Conservation (phyloP, 129 eudicot species). For the Artemisia argyi region DNA sequence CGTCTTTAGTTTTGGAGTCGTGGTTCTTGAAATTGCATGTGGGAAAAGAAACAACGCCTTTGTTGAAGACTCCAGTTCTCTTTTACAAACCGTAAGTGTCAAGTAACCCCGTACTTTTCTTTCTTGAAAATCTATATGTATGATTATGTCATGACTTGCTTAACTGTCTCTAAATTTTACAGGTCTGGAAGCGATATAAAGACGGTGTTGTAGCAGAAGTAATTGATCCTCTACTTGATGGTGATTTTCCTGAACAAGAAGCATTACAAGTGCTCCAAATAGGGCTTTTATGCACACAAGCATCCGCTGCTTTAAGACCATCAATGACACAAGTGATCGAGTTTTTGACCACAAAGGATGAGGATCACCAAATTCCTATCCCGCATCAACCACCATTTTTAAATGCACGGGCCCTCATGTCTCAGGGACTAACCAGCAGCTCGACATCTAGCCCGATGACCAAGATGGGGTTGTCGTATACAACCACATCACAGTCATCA, state of each 20-base stretch:
- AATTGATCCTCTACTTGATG: slow-evolving; percentile 51
- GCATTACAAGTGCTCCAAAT: slow-evolving; percentile 48
- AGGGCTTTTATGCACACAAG: slow-evolving; percentile 75
- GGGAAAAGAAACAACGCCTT: slow-evolving; percentile 63
- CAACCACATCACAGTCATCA: slow-evolving; percentile 57
- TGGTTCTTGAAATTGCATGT: slow-evolving; percentile 67
- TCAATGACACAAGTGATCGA: slow-evolving; percentile 65
- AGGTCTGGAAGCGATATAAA: slow-evolving; percentile 72
- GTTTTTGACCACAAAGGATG: slow-evolving; percentile 38
- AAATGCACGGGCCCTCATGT: slow-evolving; percentile 39
- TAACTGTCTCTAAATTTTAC: not conserved
- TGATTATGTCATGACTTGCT: not conserved
- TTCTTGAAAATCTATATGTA: not conserved
- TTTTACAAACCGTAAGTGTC: slow-evolving; percentile 60
- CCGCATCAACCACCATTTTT: slow-evolving; percentile 74
- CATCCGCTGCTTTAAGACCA: slow-evolving; percentile 62
- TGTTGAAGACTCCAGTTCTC: slow-evolving; percentile 63
- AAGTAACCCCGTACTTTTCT: not conserved
- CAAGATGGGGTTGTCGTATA: slow-evolving; percentile 42
- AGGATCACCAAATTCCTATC: slow-evolving; percentile 38
- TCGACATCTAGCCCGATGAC: slow-evolving; percentile 41
- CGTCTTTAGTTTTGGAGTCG: slow-evolving; percentile 76
- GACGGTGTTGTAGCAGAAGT: slow-evolving; percentile 42
- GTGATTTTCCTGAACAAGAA: slow-evolving; percentile 48
- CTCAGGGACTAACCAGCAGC: slow-evolving; percentile 31